phyloP scores from a whole-genome alignment of 805 yeast species.

The Danielia oregonensis region DNA sequence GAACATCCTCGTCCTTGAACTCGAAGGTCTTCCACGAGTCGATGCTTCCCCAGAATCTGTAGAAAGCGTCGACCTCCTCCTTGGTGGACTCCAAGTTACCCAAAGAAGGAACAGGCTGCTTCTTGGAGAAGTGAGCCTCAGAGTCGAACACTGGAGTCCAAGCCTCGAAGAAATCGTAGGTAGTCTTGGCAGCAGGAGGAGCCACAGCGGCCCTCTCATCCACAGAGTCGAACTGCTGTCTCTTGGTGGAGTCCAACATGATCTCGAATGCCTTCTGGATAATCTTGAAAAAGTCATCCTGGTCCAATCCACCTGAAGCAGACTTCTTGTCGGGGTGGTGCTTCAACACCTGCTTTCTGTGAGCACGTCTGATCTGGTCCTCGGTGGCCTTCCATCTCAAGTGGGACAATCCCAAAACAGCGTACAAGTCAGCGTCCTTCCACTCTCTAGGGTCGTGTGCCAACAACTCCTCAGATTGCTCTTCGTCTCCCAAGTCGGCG shows the following conservation, averaged over 20 bases:
- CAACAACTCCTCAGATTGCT: slow-evolving; percentile 64
- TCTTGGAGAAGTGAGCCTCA: slow-evolving; percentile 90
- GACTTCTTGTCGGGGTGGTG: slow-evolving; percentile 99
- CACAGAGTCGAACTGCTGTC: slow-evolving; percentile 93
- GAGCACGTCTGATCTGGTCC: slow-evolving; percentile 93
- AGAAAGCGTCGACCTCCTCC: slow-evolving; percentile 81
- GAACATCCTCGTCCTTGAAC: slow-evolving; percentile 97
- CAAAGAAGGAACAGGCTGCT: slow-evolving; percentile 80
- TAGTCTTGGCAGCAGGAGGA: slow-evolving; percentile 65
- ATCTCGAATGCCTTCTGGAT: slow-evolving; percentile 95
- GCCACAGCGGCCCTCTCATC: slow-evolving; percentile 82
- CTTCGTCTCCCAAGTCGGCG: slow-evolving; percentile 73
- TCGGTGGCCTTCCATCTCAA: slow-evolving; percentile 88
- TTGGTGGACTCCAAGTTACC: slow-evolving; percentile 68
- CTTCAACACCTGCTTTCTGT: slow-evolving; percentile 91
- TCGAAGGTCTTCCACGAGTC: slow-evolving; percentile 99
- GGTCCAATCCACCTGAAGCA: slow-evolving; percentile 81
- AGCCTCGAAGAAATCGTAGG: slow-evolving; percentile 82
- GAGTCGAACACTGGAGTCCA: slow-evolving; percentile 91
- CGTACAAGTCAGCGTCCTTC: slow-evolving; percentile 95
- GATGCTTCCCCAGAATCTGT: slow-evolving; percentile 87
- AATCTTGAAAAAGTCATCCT: slow-evolving; percentile 96
- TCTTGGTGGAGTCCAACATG: slow-evolving; percentile 77
- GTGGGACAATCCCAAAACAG: slow-evolving; percentile 90
- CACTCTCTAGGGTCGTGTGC: slow-evolving; percentile 96